Conservation (phyloP, 1,284 basidiomycete species). For the Ganoderma lingzhi region DNA sequence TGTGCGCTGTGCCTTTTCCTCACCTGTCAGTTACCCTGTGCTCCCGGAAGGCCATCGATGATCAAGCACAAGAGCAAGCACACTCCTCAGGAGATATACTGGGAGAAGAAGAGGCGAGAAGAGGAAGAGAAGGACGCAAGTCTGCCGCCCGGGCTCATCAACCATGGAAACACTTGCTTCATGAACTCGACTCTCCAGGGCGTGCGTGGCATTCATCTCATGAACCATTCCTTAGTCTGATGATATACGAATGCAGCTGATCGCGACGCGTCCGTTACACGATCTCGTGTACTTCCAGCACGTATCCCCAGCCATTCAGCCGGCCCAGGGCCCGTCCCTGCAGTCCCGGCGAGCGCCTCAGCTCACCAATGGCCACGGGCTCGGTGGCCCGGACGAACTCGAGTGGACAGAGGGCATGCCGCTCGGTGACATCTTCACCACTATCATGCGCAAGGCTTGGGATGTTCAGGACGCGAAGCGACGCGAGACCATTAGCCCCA, state of each 20-base stretch:
- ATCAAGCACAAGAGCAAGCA: constrained; percentile 58
- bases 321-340: constrained; percentile 48
- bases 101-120: constrained; percentile 63
- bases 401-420: constrained; percentile 66
- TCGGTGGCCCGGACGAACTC: constrained; percentile 58
- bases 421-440: constrained; percentile 69
- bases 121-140: constrained; percentile 65
- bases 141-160: constrained; percentile 79
- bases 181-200: constrained; percentile 90
- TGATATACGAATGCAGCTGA: constrained; percentile 50
- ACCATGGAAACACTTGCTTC: constrained; percentile 93
- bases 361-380: constrained; percentile 69
- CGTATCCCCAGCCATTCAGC: constrained; percentile 50
- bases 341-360: constrained; percentile 64
- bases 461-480: constrained; percentile 56
- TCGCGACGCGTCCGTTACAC: constrained; percentile 69
- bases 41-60: constrained; percentile 48
- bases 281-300: constrained; percentile 66
- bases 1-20: background rate
- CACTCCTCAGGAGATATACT: constrained; percentile 71
- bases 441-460: constrained; percentile 67
- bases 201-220: constrained; percentile 41
- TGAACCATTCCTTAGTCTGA: background rate
- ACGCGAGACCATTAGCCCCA: constrained; percentile 67
- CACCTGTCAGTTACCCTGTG: background rate